Evolutionary conservation across 2,329 filamentous ascomycete genomes (phyloP).

Genomic region (Knufia petricola): DNA sequence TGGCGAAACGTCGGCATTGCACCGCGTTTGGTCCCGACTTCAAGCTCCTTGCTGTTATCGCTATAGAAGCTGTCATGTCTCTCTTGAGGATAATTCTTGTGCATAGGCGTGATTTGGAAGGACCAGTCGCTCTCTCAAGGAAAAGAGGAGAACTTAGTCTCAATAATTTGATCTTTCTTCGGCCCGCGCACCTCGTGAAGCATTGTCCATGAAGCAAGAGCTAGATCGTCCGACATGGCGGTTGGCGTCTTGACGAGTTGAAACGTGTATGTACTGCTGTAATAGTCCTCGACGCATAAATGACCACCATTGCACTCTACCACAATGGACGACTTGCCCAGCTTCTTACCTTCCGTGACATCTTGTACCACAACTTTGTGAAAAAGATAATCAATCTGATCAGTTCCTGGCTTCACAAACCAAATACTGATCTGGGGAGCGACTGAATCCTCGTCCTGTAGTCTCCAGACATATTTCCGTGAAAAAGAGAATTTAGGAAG

Average conservation of each 20-base stretch:
- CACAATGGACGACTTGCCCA: constrained; percentile 15
- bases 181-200: constrained; percentile 37
- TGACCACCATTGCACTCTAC: constrained; percentile 32
- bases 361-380: constrained; percentile 32
- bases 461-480: constrained; percentile 38
- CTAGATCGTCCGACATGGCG: constrained; percentile 23
- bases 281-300: constrained; percentile 39
- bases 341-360: constrained; percentile 13
- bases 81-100: too few species aligned
- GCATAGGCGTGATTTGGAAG: too few species aligned
- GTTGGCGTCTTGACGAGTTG: constrained; percentile 24
- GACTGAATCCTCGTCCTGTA: constrained; percentile 18
- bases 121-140: constrained; percentile 10
- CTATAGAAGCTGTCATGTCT: too few species aligned
- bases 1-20: not conserved
- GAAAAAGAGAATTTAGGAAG: constrained; percentile 19
- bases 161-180: constrained; percentile 37
- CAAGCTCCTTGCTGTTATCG: too few species aligned
- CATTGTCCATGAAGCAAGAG: constrained; percentile 30
- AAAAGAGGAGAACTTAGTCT: constrained; percentile 30
- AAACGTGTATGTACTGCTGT: constrained; percentile 37
- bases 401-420: constrained; percentile 33
- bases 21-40: too few species aligned
- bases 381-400: constrained; percentile 36
- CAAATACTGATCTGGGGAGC: constrained; percentile 31